Base-by-base conservation (phyloP, 1,139 yeast species). In the Insectozyma bohioensis region DNA sequence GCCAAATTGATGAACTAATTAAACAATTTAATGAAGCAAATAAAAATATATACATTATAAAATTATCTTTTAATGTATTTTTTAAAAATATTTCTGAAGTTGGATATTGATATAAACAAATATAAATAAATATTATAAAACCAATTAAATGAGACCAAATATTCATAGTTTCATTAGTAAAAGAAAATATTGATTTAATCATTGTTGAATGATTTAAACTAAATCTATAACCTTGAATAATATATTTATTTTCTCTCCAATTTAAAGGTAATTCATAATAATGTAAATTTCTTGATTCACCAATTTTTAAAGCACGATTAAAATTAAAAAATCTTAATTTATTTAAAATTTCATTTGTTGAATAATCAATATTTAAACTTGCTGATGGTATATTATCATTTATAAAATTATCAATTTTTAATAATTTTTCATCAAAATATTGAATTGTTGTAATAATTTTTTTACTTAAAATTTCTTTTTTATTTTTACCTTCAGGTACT, bases 131-230 rank as follows among this genome's bases (percentile, higher is more conserved):
- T 20, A 77, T 51, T 2, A 75, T 32, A 7, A 84, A 72, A 10
- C 97, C 98, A 2, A 77, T 32, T 20, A 87, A 52, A 61, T 92
- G 98, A 1, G 96, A 75, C 98, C 98, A 92, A 38, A 92, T 88
- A 60, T 92, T 92, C 58, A 86, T 75, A 1, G 95, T 75, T 56
- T 92, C 98, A 54, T 92, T 92, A 46, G 65, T 56, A 46, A 61
- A 84, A 53, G 43, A 75, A 52, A 57, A 76, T 9, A 85, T 60
- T 35, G 85, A 74, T 37, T 58, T 54, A 23, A 79, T 49, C 51
- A 94, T 85, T 38, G 73, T 70, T 4, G 52, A 35, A 52, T 85
- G 92, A 30, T 75, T 72, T 41, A 77, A 67, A 36, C 85, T 80
- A 60, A 92, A 92, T 42, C 97, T 65, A 62, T 92, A 92, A 1